Base-by-base conservation (phyloP, 2,329 filamentous ascomycete genomes). In the Fusarium solani-melongenae region DNA sequence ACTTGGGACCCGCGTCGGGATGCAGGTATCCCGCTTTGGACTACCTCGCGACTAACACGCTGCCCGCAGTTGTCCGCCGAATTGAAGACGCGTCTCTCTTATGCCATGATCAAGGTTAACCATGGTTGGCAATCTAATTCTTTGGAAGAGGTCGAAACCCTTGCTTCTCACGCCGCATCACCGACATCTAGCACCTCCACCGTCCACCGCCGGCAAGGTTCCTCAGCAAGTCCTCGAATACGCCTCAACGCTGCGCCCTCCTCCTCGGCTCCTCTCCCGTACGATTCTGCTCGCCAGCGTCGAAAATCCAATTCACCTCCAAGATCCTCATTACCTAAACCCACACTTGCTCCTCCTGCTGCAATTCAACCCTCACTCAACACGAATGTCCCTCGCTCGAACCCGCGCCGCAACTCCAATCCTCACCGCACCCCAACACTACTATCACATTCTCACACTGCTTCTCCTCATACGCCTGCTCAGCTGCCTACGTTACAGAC, bases 21-120 rank as follows among this genome's bases (percentile, higher is more conserved):
- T 46, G 41, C 29, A 27, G 20, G 4, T 51, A 5, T 6, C 24
- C 24, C 22, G 5, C 27, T 10, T 49, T 14, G 6, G 14, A 22
- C 10, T 27, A 49, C 27, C 29, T 38, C 34, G 39, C 34, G 67
- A 72, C 71, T 75, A 70, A 77, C 67, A 74, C 70, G 22, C 49
- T 36, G 55, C 36, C 44, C 62, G 8, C 80, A 95, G 93, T 85
- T 94, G 62, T 94, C 94, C 44, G 90, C 92, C 63, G 93, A 96
- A 79, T 88, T 98, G 61, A 93, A 92, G 79, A 92, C 94, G 59
- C 93, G 94, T 77, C 88, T 98, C 31, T 94, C 94, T 8, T 98
- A 98, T 82, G 96, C 96, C 73, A 96, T 97, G 89, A 89, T 97
- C 80, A 98, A 98, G 82, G 93, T 98, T 44, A 94, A 94, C 80